Conservation (phyloP, 2,329 filamentous ascomycete genomes). For the Neonectria neomacrospora region DNA sequence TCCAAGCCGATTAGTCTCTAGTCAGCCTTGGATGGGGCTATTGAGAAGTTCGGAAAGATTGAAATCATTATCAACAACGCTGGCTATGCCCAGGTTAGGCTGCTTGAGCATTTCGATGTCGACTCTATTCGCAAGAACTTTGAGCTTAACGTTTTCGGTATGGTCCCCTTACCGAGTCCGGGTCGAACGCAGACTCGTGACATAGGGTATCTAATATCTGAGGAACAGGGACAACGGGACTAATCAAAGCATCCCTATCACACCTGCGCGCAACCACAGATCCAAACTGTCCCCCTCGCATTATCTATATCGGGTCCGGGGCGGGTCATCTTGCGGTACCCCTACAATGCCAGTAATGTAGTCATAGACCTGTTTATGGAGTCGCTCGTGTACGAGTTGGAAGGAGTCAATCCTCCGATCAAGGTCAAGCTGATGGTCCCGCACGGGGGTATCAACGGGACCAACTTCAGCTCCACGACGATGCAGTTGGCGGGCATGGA, state of each 20-base stretch:
- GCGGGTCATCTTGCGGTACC: constrained; percentile 25
- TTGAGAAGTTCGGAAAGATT: constrained; percentile 32
- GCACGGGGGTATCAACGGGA: constrained; percentile 25
- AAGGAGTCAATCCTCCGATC: constrained; percentile 21
- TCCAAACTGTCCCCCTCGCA: constrained; percentile 18
- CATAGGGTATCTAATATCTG: constrained; percentile 21
- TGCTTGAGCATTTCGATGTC: constrained; percentile 25
- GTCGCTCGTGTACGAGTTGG: constrained; percentile 23
- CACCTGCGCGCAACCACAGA: constrained; percentile 22
- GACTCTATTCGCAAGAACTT: constrained; percentile 26
- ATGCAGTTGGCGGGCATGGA: constrained; percentile 30
- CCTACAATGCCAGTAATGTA: constrained; percentile 38
- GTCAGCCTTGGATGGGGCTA: constrained; percentile 27
- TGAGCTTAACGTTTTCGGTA: constrained; percentile 32
- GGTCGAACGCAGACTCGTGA: constrained; percentile 4
- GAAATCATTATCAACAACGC: constrained; percentile 32
- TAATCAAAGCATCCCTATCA: constrained; percentile 31
- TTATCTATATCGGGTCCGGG: constrained; percentile 23
- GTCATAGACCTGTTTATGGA: constrained; percentile 25
- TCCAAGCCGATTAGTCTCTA: constrained; percentile 22
- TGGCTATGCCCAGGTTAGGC: constrained; percentile 25
- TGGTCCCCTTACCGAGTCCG: constrained; percentile 10
- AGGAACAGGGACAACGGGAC: constrained; percentile 13
- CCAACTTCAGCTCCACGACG: constrained; percentile 30
- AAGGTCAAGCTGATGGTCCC: constrained; percentile 25